Evolutionary conservation across 768 basidiomycete genomes (phyloP), one percentile per base, ranked within the genome.

Genomic region (Panaeolus papilionaceus): DNA sequence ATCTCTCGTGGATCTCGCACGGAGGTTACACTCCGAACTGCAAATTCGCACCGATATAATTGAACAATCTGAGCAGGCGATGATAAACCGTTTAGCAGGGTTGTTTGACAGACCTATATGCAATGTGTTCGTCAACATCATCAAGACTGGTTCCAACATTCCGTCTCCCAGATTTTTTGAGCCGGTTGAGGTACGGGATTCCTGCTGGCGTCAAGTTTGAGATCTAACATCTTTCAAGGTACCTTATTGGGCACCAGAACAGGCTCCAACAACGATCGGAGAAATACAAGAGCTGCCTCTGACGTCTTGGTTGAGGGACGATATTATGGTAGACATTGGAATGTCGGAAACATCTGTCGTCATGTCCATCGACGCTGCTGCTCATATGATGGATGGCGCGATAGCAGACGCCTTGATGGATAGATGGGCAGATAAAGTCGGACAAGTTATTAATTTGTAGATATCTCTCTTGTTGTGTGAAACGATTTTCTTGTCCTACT

Each of bases 71-170:
- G 77, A 77, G 66, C 67, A 81, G 28, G 76, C 74, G 6, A 72
- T 75, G 38, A 74, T 85, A 28, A 71, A 81, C 66, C 71, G 75
- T 51, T 83, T 79, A 80, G 64, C 79, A n/a, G 76, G 76, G n/a
- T 67, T 70, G 61, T 68, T 71, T 38, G 73, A 73, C 20, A 70
- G 68, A 40, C 78, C 81, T 12, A 68, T 85, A 28, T 79, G 76
- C 63, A 85, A 85, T 64, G 81, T 84, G 28, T 81, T 76, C 62
- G 76, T 85, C 49, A 85, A 85, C 64, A 75, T 85, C 20, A 73
- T 85, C 65, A 80, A 78, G 14, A 77, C 78, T 18, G 77, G 78
- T 20, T 67, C 69, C 3, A 47, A 65, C 14, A 68, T 62, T 12
- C 65, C 66, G 8, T 37, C 26, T 51, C 64, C 65, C 26, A 38